These are phyloP conservation scores for Kluyveromyces marxianus DNA, from an alignment of 1,139 yeast species.

Conservation along the genomic window DNA sequence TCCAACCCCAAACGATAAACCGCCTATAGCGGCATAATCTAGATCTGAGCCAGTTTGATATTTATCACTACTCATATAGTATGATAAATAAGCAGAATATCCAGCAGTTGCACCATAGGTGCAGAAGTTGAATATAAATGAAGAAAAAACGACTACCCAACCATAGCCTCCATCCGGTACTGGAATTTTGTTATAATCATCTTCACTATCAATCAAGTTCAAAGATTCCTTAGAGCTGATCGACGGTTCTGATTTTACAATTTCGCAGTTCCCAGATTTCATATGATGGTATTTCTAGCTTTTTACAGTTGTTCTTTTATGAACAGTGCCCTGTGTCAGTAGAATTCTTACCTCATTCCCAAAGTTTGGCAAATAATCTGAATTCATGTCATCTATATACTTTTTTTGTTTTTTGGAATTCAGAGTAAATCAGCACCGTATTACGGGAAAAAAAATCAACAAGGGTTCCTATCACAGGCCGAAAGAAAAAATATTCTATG, in stretches of 20 bases:
- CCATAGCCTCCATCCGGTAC: conserved; percentile 52
- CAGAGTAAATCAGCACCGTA: no score
- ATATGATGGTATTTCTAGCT: neutral
- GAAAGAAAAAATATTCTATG: no score
- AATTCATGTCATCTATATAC: no score
- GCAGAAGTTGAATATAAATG: conserved; percentile 42
- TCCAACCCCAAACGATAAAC: conserved; percentile 51
- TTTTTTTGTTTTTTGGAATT: no score
- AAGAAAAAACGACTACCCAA: conserved; percentile 54
- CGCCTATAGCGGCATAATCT: conserved; percentile 61
- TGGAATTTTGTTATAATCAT: conserved; percentile 9
- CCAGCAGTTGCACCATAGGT: conserved; percentile 68
- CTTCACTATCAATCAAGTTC: neutral
- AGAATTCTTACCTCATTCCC: no score
- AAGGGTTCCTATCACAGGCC: no score
- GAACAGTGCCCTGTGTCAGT: no score
- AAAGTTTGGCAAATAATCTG: no score
- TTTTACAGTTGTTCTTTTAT: no score
- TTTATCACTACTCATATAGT: conserved; percentile 38
- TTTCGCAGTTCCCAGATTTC: neutral
- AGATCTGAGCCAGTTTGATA: conserved; percentile 47
- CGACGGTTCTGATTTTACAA: neutral
- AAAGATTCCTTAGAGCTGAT: neutral
- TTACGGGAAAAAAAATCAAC: no score
- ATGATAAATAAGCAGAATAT: conserved; percentile 54